Percentiles rank a stretch among this genome's conserved stretches.
phyloP scores from a whole-genome alignment of 148 eudicot genomes.

The Spergularia bocconei region DNA sequence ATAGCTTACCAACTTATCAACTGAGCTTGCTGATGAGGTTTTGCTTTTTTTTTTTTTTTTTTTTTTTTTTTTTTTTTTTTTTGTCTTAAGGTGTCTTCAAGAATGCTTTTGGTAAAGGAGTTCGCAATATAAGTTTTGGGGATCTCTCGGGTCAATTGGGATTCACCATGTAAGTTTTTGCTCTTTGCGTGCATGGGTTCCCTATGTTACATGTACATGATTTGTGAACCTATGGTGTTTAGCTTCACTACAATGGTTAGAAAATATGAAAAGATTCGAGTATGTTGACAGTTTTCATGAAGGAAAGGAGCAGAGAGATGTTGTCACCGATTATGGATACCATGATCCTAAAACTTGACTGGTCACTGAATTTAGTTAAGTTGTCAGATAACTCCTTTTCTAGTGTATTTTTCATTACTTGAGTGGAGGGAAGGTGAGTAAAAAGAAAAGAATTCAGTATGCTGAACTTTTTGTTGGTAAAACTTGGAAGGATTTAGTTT shows the following conservation, averaged over 20 bases:
- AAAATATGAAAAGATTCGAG: background rate
- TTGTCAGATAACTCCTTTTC: too few species aligned
- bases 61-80: slow-evolving; percentile 8
- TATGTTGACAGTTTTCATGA: background rate
- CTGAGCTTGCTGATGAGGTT: background rate
- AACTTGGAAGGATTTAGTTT: too few species aligned
- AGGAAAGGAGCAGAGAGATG: background rate
- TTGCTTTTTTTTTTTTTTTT: background rate
- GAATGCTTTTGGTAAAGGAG: slow-evolving; percentile 80
- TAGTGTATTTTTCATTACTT: too few species aligned
- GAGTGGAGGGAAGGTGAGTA: too few species aligned
- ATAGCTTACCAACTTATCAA: background rate
- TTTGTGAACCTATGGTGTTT: slow-evolving; percentile 5
- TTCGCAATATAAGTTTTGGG: slow-evolving; percentile 82
- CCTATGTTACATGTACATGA: slow-evolving; percentile 5
- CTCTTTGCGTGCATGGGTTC: background rate
- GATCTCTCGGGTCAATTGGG: slow-evolving; percentile 87
- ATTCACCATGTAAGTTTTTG: slow-evolving; percentile 64
- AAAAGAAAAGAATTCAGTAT: too few species aligned
- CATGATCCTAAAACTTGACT: too few species aligned
- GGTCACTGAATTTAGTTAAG: too few species aligned
- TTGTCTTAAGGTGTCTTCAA: slow-evolving; percentile 63
- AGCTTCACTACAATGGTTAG: background rate
- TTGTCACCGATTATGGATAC: too few species aligned
- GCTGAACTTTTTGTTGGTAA: too few species aligned